Evolutionary conservation across 2,329 filamentous ascomycete species (phyloP).

Genomic region (Hypomyces rosellus): DNA sequence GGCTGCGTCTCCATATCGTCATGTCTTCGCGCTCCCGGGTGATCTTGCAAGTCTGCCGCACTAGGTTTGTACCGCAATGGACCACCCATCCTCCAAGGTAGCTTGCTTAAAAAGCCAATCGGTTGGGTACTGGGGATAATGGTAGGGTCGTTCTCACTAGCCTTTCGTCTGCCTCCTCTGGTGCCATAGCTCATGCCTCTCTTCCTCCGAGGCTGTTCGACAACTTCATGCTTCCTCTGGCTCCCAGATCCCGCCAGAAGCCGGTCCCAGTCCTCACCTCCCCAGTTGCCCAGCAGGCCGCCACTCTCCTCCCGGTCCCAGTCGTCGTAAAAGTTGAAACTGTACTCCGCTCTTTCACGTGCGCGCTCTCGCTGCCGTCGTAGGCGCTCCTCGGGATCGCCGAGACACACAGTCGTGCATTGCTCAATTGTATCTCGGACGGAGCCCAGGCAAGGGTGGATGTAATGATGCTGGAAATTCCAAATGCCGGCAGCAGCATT

Average conservation of each 20-base stretch:
- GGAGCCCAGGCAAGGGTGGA: slow-evolving; percentile 71
- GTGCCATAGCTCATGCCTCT: slow-evolving; percentile 88
- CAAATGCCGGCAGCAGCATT: slow-evolving; percentile 88
- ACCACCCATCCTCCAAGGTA: slow-evolving; percentile 81
- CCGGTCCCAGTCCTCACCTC: slow-evolving; percentile 77
- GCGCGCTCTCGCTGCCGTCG: slow-evolving; percentile 62
- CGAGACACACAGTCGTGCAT: slow-evolving; percentile 64
- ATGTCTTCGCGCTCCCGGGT: slow-evolving; percentile 51
- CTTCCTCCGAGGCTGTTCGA: slow-evolving; percentile 64
- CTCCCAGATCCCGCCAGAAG: slow-evolving; percentile 65
- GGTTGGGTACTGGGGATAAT: slow-evolving; percentile 85
- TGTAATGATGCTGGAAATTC: slow-evolving; percentile 78
- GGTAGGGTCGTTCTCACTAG: slow-evolving; percentile 66
- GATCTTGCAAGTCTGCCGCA: slow-evolving; percentile 82
- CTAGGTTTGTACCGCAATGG: slow-evolving; percentile 84
- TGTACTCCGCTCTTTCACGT: slow-evolving; percentile 66
- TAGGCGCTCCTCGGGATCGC: slow-evolving; percentile 66
- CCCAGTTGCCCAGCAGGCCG: slow-evolving; percentile 65
- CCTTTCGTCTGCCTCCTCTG: slow-evolving; percentile 45
- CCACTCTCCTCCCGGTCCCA: slow-evolving; percentile 64
- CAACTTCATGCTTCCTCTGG: slow-evolving; percentile 33
- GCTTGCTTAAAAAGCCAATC: slow-evolving; percentile 73
- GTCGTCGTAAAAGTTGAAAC: slow-evolving; percentile 97
- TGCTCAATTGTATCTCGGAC: slow-evolving; percentile 62
- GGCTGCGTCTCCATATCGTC: slow-evolving; percentile 59